These are phyloP conservation scores for Coffea humblotiana DNA, from an alignment of 305 asterid genomes.

Conservation along the genomic window DNA sequence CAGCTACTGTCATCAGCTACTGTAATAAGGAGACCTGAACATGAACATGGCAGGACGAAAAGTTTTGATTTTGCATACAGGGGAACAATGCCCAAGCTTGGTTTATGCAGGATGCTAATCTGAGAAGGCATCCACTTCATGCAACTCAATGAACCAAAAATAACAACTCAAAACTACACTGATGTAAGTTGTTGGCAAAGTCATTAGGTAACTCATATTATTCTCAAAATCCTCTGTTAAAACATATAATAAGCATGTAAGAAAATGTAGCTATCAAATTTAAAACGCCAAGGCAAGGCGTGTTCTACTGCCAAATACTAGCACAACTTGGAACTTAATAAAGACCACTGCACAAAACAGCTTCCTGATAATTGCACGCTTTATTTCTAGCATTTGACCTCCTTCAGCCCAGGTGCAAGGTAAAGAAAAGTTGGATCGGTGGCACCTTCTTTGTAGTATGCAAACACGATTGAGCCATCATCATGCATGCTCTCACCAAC, in stretches of 20 bases:
- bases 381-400: conserved; percentile 52
- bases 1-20: neutral
- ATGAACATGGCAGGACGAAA: too few species aligned
- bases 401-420: conserved; percentile 67
- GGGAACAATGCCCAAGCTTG: neutral
- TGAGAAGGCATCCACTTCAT: neutral
- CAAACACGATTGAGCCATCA: conserved; percentile 61
- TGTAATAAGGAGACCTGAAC: neutral
- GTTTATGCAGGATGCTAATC: neutral
- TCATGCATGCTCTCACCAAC: conserved; percentile 86
- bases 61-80: neutral
- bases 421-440: conserved; percentile 76
- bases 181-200: neutral
- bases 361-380: neutral
- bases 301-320: neutral
- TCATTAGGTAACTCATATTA: neutral
- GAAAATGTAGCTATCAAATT: neutral
- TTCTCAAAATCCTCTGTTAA: neutral
- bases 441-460: conserved; percentile 76
- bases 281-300: neutral
- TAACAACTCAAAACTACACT: neutral
- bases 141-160: neutral
- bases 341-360: neutral
- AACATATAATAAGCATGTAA: neutral
- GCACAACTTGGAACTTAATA: too few species aligned